Evolutionary conservation across 257 asterid species (phyloP).

Genomic region (Solanum rostratum): DNA sequence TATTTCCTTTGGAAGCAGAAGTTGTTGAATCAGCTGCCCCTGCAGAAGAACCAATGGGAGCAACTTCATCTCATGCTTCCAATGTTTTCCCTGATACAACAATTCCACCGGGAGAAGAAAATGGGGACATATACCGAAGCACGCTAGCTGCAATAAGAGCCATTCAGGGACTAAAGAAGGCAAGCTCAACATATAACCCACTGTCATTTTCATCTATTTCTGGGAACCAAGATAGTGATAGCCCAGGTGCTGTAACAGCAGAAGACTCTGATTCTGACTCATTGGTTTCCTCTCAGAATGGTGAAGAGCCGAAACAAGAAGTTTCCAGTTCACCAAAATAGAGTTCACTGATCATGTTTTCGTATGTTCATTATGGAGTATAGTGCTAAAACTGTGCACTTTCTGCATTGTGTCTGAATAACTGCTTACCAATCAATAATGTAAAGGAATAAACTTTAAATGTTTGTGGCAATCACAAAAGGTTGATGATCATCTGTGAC

Average conservation of each 20-base stretch:
- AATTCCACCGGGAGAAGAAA: constrained; percentile 39
- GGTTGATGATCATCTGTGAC: not conserved
- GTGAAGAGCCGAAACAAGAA: constrained; percentile 25
- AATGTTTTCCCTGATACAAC: constrained; percentile 11
- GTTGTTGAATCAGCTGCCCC: constrained; percentile 43
- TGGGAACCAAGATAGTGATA: constrained; percentile 33
- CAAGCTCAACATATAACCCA: constrained; percentile 65
- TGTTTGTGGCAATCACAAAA: not conserved
- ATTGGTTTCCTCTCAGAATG: constrained; percentile 14
- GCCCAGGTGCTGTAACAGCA: constrained; percentile 45
- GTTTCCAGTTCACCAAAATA: constrained; percentile 19
- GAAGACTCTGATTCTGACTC: constrained; percentile 51
- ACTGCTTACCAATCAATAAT: not conserved
- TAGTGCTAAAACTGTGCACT: not conserved
- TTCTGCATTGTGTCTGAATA: not conserved
- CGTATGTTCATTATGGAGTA: not conserved
- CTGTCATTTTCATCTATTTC: constrained; percentile 53
- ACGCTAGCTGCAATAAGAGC: constrained; percentile 65
- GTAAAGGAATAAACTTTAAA: not conserved
- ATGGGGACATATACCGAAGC: constrained; percentile 50
- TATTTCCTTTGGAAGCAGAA: constrained; percentile 67
- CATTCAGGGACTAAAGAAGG: constrained; percentile 51
- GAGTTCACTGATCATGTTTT: not conserved
- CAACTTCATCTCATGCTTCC: constrained; percentile 7
- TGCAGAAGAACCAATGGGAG: constrained; percentile 10